phyloP scores from a whole-genome alignment of 176 grass and related monocot genomes.

The Thinopyrum elongatum region DNA sequence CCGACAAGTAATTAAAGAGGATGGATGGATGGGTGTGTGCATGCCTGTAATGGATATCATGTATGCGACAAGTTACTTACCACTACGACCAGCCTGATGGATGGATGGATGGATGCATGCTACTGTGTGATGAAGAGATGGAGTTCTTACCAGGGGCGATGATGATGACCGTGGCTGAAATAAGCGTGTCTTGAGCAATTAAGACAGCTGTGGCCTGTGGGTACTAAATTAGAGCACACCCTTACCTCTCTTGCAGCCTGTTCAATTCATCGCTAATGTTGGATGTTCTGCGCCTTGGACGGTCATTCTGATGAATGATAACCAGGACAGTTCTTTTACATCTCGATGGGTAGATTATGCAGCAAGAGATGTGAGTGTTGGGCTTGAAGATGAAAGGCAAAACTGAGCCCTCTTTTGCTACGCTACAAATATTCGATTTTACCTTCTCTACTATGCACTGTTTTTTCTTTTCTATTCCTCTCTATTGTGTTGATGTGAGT shows the following conservation, averaged over 20 bases:
- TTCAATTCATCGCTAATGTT: not conserved
- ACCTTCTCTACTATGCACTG: too few species aligned
- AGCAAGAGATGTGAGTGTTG: not conserved
- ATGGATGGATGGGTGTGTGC: too few species aligned
- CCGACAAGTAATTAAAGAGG: too few species aligned
- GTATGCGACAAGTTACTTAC: too few species aligned
- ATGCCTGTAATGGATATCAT: too few species aligned
- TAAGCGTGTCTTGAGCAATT: not conserved
- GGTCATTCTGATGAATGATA: constrained; percentile 4
- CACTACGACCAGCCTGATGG: not conserved
- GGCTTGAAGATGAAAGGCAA: not conserved
- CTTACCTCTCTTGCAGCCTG: not conserved
- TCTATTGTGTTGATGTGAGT: too few species aligned
- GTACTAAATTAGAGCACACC: not conserved
- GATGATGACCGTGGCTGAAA: not conserved
- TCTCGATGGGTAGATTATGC: not conserved
- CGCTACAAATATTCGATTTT: too few species aligned
- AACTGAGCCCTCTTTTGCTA: not conserved
- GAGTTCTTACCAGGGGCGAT: not conserved
- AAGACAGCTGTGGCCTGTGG: not conserved
- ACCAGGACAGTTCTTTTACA: not conserved
- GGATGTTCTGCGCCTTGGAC: not conserved
- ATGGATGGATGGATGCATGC: too few species aligned
- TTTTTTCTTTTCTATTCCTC: too few species aligned
- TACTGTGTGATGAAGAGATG: too few species aligned